These are phyloP conservation scores for Cyanidioschyzon merolae DNA, from an alignment of 23 red algal genomes.

Conservation along the genomic window DNA sequence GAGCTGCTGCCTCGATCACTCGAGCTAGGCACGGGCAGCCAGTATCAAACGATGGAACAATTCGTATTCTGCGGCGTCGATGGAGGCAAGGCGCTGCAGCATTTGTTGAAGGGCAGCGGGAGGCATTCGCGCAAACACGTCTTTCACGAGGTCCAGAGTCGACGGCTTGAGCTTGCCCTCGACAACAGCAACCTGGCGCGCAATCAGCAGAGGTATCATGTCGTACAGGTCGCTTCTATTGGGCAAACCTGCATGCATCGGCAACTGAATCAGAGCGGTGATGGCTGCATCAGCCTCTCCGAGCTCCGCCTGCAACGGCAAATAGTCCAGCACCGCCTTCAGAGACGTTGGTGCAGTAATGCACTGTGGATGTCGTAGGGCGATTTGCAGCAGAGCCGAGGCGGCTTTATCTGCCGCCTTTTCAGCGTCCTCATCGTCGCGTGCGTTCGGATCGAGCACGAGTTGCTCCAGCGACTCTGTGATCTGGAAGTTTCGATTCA, in stretches of 20 bases:
- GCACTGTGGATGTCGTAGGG: slow-evolving; percentile 44
- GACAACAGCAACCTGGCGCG: background rate
- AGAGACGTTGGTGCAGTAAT: slow-evolving; percentile 21
- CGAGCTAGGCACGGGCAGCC: background rate
- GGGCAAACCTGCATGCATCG: background rate
- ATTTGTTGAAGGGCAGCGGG: background rate
- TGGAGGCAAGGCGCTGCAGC: background rate
- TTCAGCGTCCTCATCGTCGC: slow-evolving; percentile 23
- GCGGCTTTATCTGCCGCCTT: slow-evolving; percentile 73
- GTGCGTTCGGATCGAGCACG: slow-evolving; percentile 34
- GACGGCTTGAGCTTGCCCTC: background rate
- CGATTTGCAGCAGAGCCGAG: slow-evolving; percentile 59
- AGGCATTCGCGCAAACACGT: background rate
- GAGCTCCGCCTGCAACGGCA: slow-evolving; percentile 57
- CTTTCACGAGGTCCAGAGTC: background rate
- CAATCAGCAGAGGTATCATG: background rate
- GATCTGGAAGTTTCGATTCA: slow-evolving; percentile 10
- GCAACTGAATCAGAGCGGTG: slow-evolving; percentile 27
- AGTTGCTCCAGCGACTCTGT: slow-evolving; percentile 29
- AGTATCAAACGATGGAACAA: background rate
- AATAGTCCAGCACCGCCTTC: slow-evolving; percentile 32
- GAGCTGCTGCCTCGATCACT: no score
- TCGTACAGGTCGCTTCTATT: background rate
- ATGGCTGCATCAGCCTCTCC: slow-evolving; percentile 58
- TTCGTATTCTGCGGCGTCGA: background rate